Evolutionary conservation across 306 rosid species (phyloP), one percentile per base, ranked within the genome.

Genomic region (Spatholobus suberectus): DNA sequence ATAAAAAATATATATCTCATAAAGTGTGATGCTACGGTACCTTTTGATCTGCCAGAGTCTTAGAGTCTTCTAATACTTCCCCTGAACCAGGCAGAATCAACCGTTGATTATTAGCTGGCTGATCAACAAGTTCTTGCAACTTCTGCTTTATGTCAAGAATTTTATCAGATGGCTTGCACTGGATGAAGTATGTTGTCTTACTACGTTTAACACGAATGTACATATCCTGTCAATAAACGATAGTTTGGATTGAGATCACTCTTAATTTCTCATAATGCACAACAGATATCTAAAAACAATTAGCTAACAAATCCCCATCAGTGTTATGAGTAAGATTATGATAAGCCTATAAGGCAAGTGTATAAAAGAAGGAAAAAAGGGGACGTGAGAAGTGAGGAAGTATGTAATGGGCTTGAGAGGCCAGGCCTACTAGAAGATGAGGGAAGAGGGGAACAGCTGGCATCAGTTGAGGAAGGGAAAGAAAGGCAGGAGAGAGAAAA

Each of bases 31-130:
- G n/a, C 27, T 44, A 55, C 9, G 37, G 58, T 86, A 87, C 97
- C 97, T 93, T 92, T 81, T 91, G 95, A 86, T 95, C 98, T 66
- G 97, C 97, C 84, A 95, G 73, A 17, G 98, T 90, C 88, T 90
- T 91, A 29, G 89, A 81, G 82, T 95, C 97, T 79, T 93, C 95
- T 82, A 95, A 87, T 70, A 89, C 83, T 85, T 91, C 97, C 51
- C 92, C 92, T 10, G 89, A 87, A 62, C 77, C 91, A 85, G 85
- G 88, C 32, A 95, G 84, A 78, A 88, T 83, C 77, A 95, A 82
- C 44, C 88, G 90, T 87, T 95, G 98, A 83, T 95, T 85, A 72
- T 83, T 81, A 24, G 77, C 86, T 1, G 91, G 91, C 63, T 90
- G 90, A 40, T 95, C 98, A 75, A 85, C 40, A 68, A 95, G 92